Evolutionary conservation across 805 yeast species (phyloP).

Genomic region (Saccharomycopsis oosterbeekiorum): DNA sequence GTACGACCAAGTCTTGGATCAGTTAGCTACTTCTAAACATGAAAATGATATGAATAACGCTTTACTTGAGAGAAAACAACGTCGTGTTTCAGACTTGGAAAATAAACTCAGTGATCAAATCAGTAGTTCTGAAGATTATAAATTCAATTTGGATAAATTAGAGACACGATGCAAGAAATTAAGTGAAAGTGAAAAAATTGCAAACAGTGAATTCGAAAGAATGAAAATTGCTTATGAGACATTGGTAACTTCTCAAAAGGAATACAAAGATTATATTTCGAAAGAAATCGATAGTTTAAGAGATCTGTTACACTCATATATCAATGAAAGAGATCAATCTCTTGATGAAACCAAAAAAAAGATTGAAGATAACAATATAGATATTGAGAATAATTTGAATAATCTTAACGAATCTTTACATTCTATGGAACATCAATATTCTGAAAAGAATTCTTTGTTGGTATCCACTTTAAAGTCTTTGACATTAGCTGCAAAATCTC

Average conservation of each 20-base stretch:
- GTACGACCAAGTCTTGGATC: slow-evolving; percentile 49
- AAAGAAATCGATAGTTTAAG: slow-evolving; percentile 33
- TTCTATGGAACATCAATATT: slow-evolving; percentile 40
- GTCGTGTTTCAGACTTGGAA: slow-evolving; percentile 60
- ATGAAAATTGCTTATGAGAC: slow-evolving; percentile 52
- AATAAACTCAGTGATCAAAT: slow-evolving; percentile 39
- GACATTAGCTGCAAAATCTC: slow-evolving; percentile 35
- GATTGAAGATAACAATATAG: slow-evolving; percentile 38
- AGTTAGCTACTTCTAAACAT: slow-evolving; percentile 60
- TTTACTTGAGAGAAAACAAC: slow-evolving; percentile 57
- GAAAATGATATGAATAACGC: slow-evolving; percentile 70
- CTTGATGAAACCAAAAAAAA: slow-evolving; percentile 29
- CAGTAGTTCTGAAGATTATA: slow-evolving; percentile 38
- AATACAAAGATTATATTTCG: slow-evolving; percentile 40
- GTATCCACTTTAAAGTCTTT: slow-evolving; percentile 35
- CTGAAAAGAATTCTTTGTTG: slow-evolving; percentile 36
- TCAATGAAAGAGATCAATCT: slow-evolving; percentile 28
- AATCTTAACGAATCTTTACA: slow-evolving; percentile 37
- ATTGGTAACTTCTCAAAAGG: slow-evolving; percentile 39
- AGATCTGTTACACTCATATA: slow-evolving; percentile 29
- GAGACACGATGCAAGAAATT: slow-evolving; percentile 39
- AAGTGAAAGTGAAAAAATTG: slow-evolving; percentile 35
- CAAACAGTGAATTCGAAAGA: slow-evolving; percentile 44
- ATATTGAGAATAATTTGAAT: slow-evolving; percentile 39
- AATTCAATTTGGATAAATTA: slow-evolving; percentile 39